Evolutionary conservation across 129 eudicot genomes (phyloP).

Genomic region (Apium graveolens): DNA sequence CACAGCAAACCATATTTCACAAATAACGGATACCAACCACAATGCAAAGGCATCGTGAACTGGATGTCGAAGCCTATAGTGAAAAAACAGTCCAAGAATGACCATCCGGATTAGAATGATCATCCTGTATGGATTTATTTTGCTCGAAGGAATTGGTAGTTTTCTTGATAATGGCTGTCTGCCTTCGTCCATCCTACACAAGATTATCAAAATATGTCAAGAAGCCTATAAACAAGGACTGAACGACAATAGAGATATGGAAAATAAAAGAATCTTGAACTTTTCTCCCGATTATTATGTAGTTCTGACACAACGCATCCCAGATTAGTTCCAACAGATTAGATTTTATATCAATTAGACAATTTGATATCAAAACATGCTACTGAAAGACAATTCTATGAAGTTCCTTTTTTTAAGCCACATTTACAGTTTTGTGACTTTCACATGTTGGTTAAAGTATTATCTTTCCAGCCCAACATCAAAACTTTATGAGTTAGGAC

Average conservation of each 20-base stretch:
- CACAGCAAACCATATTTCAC: conserved; percentile 93
- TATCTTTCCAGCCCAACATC: neutral
- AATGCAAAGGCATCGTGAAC: conserved; percentile 80
- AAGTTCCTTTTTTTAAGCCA: neutral
- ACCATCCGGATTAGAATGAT: conserved; percentile 59
- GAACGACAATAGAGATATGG: neutral
- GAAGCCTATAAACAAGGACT: neutral
- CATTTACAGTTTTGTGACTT: neutral
- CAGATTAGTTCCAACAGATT: neutral
- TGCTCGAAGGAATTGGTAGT: conserved; percentile 88
- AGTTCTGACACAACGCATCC: neutral
- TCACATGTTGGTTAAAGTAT: neutral
- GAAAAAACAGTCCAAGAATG: conserved; percentile 74
- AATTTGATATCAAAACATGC: neutral
- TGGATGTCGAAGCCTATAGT: conserved; percentile 76
- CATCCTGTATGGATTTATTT: conserved; percentile 83
- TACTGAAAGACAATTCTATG: neutral
- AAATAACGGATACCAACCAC: conserved; percentile 84
- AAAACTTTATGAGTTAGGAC: neutral
- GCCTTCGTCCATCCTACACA: conserved; percentile 85
- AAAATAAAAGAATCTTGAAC: neutral
- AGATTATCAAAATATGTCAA: neutral
- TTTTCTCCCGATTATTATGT: neutral
- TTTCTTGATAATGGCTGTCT: conserved; percentile 94
- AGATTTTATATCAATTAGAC: neutral